Conservation (phyloP, 345 rosid genomes). For the Excoecaria agallocha region DNA sequence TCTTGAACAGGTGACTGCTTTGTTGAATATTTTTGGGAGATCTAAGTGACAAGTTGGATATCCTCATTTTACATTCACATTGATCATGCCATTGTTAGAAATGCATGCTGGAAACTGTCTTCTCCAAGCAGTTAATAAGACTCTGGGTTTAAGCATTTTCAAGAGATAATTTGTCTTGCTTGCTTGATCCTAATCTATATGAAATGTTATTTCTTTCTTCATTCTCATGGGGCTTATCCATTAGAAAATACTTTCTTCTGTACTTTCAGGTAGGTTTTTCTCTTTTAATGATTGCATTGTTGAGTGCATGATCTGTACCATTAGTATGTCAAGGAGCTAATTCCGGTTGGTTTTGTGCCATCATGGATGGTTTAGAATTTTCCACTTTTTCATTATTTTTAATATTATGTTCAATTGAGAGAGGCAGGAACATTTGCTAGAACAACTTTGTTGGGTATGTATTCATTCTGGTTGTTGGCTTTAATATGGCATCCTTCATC, state of each 20-base stretch:
- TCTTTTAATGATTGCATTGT: too few relatives aligned
- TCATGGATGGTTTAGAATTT: neutral
- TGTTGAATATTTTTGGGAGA: neutral
- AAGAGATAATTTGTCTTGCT: neutral
- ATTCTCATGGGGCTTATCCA: neutral
- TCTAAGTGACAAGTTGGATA: neutral
- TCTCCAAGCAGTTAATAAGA: neutral
- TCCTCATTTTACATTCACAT: neutral
- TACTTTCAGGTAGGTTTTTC: too few relatives aligned
- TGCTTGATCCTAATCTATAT: neutral
- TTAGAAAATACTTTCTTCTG: neutral
- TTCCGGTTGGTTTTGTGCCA: neutral
- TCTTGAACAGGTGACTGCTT: slow-evolving; percentile 79
- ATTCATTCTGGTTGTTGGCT: neutral
- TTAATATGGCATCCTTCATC: neutral
- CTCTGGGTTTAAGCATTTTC: neutral
- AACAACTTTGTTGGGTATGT: neutral
- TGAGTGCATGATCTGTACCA: neutral
- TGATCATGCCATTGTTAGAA: neutral
- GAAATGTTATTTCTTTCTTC: too few relatives aligned
- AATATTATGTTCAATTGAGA: too few relatives aligned
- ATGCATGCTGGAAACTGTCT: neutral
- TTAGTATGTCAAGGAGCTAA: neutral
- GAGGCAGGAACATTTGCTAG: too few relatives aligned
- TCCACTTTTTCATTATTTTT: neutral